Percentiles rank a stretch among this genome's conserved stretches.
phyloP scores from a whole-genome alignment of 225 moss, liverwort and hornwort genomes.

The Sphagnum tenellum region DNA sequence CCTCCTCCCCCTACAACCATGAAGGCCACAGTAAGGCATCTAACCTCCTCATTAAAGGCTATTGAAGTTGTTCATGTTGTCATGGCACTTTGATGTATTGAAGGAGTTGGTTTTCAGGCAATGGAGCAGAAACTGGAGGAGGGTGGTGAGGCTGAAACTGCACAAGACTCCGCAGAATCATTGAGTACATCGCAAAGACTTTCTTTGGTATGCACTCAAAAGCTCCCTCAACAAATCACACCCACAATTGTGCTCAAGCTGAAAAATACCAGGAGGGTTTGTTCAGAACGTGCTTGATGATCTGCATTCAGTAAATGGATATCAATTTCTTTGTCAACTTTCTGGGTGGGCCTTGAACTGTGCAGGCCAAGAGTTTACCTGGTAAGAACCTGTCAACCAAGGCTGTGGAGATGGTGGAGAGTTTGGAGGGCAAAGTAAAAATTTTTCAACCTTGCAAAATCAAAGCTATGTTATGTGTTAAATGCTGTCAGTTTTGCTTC shows the following conservation, averaged over 20 bases:
- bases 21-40: too few relatives aligned
- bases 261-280: too few relatives aligned
- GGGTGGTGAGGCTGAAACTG: slow-evolving; percentile 23
- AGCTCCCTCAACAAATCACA: neutral
- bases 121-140: slow-evolving; percentile 39
- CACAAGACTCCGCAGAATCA: slow-evolving; percentile 19
- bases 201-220: slow-evolving; percentile 48
- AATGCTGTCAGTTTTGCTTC: too few relatives aligned
- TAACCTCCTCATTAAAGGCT: too few relatives aligned
- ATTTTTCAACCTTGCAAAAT: neutral
- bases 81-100: neutral
- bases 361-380: slow-evolving; percentile 69
- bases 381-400: slow-evolving; percentile 35
- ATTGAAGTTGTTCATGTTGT: too few relatives aligned
- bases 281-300: too few relatives aligned
- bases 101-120: slow-evolving; percentile 23
- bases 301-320: too few relatives aligned
- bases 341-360: slow-evolving; percentile 13
- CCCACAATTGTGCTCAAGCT: too few relatives aligned
- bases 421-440: slow-evolving; percentile 83
- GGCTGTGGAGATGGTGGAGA: slow-evolving; percentile 67
- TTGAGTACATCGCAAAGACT: slow-evolving; percentile 52
- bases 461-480: too few relatives aligned
- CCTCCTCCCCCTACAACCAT: too few relatives aligned
- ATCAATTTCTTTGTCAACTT: slow-evolving; percentile 10